Conservation (phyloP, 345 rosid species). For the Atalantia buxifolia region DNA sequence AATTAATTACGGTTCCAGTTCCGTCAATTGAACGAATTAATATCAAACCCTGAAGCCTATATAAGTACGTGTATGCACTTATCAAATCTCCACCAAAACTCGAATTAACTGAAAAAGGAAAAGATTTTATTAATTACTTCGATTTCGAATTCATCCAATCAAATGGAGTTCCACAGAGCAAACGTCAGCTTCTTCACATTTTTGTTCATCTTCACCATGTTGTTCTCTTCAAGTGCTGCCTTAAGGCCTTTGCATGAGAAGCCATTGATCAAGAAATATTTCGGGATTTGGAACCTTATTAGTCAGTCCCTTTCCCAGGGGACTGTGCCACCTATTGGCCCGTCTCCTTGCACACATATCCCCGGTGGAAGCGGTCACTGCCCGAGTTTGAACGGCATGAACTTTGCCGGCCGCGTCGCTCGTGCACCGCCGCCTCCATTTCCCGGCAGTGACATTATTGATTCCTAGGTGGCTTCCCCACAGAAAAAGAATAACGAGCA, state of each 20-base stretch:
- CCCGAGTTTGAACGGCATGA: conserved; percentile 9
- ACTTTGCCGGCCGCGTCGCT: conserved; percentile 10
- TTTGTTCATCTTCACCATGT: conserved; percentile 1
- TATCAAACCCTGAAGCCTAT: not conserved
- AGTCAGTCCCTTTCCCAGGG: conserved; percentile 22
- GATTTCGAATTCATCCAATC: not conserved
- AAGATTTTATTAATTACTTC: not conserved
- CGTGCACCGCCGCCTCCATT: not conserved
- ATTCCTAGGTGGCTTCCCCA: not conserved
- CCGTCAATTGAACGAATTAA: not conserved
- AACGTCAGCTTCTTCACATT: not conserved
- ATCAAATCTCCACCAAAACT: conserved; percentile 3
- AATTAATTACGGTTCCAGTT: not conserved
- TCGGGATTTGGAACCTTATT: not conserved
- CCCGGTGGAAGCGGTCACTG: conserved; percentile 10
- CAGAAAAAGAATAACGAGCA: not conserved
- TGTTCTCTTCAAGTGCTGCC: conserved; percentile 15
- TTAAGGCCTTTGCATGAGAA: conserved; percentile 19
- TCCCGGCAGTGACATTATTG: not conserved
- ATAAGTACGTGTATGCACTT: not conserved
- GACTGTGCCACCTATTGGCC: conserved; percentile 15
- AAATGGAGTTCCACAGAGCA: not conserved
- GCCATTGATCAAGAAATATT: conserved; percentile 6
- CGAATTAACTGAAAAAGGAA: not conserved
- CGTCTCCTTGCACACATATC: conserved; percentile 24